Evolutionary conservation across 192 early-diverging fungal genomes (phyloP).

Genomic region (Coemansia guatemalensis): DNA sequence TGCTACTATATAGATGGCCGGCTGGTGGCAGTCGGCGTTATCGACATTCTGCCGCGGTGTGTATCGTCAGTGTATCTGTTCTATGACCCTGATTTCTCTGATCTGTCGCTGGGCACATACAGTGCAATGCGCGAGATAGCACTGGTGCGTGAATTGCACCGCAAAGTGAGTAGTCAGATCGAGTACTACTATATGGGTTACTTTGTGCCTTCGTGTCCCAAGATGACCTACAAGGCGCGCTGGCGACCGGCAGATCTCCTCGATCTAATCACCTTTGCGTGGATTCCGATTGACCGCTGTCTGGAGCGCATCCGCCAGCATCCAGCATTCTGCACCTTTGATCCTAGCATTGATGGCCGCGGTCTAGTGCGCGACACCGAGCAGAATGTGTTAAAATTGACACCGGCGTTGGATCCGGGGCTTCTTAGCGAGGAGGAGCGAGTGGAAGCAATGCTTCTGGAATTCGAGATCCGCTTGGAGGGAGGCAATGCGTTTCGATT

Average conservation of each 20-base stretch:
- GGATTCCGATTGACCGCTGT: constrained; percentile 46
- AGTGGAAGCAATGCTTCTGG: constrained; percentile 9
- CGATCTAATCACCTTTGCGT: constrained; percentile 61
- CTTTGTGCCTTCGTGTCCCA: constrained; percentile 86
- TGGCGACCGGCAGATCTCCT: constrained; percentile 82
- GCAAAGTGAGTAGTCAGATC: constrained; percentile 49
- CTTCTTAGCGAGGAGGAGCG: constrained; percentile 4
- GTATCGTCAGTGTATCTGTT: constrained; percentile 93
- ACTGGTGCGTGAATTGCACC: constrained; percentile 55
- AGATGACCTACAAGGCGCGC: constrained; percentile 95
- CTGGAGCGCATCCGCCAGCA: constrained; percentile 37
- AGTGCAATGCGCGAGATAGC: constrained; percentile 82
- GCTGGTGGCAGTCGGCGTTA: constrained; percentile 86
- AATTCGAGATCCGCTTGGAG: not conserved
- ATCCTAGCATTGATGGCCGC: constrained; percentile 18
- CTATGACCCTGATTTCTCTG: constrained; percentile 85
- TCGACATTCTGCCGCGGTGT: constrained; percentile 88
- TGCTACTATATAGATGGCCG: constrained; percentile 82
- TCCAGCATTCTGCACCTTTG: constrained; percentile 38
- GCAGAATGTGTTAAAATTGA: constrained; percentile 5
- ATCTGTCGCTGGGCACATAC: constrained; percentile 81
- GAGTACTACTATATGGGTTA: constrained; percentile 94
- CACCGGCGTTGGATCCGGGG: constrained; percentile 13
- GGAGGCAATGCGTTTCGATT: not conserved
- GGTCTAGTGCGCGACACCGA: constrained; percentile 16